Evolutionary conservation across 192 early-diverging fungal genomes (phyloP).

Genomic region (Piromyces finnis): DNA sequence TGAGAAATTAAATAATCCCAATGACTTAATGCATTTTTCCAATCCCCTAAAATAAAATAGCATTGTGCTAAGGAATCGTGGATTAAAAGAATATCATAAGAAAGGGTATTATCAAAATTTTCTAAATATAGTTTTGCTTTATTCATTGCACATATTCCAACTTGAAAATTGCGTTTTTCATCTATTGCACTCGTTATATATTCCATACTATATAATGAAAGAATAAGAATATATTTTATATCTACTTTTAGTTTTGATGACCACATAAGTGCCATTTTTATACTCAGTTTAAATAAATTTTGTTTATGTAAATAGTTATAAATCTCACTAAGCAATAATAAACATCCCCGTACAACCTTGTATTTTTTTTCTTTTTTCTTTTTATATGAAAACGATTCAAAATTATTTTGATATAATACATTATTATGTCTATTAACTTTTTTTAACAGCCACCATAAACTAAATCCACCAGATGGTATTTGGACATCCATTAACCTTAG

Average conservation of each 20-base stretch:
- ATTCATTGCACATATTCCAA: not conserved
- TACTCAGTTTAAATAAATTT: not conserved
- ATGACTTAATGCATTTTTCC: not conserved
- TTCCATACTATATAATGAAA: not conserved
- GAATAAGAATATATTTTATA: not conserved
- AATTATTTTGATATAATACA: not conserved
- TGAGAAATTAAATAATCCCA: not conserved
- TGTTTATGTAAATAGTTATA: not conserved
- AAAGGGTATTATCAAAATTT: not conserved
- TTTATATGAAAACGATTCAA: not conserved
- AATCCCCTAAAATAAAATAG: not conserved
- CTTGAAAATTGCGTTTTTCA: not conserved
- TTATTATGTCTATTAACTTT: not conserved
- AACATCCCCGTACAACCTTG: not conserved
- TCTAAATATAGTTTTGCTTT: not conserved
- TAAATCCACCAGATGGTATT: not conserved
- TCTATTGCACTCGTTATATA: not conserved
- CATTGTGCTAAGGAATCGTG: not conserved
- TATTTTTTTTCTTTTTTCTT: too few relatives aligned
- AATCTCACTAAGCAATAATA: not conserved
- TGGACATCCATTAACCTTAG: conserved; percentile 5
- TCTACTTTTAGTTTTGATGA: not conserved
- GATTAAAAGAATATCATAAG: not conserved
- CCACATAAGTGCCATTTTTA: not conserved
- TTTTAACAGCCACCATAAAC: not conserved